Conservation (phyloP, 2,329 filamentous ascomycete species). For the Botrytis medusae region DNA sequence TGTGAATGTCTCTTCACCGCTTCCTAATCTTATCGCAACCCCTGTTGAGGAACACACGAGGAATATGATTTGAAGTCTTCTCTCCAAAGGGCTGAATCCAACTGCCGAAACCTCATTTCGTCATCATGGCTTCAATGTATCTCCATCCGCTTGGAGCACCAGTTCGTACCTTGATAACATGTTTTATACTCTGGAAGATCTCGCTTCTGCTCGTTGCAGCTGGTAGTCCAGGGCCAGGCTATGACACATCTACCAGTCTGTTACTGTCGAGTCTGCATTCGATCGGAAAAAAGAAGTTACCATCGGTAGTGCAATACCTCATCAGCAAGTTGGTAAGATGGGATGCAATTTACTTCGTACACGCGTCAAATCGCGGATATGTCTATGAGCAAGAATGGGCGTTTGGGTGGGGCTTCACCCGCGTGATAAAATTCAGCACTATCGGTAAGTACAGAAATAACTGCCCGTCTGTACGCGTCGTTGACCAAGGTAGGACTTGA, state of each 20-base stretch:
- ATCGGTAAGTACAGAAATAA: constrained; percentile 27
- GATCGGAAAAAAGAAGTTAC: constrained; percentile 27
- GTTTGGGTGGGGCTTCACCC: constrained; percentile 60
- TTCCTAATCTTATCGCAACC: constrained; percentile 18
- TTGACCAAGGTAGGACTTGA: constrained; percentile 32
- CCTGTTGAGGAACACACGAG: constrained; percentile 8
- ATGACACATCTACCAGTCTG: constrained; percentile 74
- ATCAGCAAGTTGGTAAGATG: constrained; percentile 63
- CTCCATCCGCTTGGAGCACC: constrained; percentile 28
- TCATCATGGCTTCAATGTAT: constrained; percentile 3
- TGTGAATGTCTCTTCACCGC: constrained; percentile 1
- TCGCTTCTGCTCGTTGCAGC: constrained; percentile 63
- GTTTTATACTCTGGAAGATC: constrained; percentile 65
- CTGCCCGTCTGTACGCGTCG: constrained; percentile 3
- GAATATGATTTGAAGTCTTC: constrained; percentile 8
- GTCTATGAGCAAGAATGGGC: constrained; percentile 84
- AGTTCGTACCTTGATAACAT: constrained; percentile 28
- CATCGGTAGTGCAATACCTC: constrained; percentile 29
- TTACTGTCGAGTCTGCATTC: constrained; percentile 42
- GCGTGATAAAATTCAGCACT: constrained; percentile 41
- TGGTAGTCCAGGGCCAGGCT: constrained; percentile 57
- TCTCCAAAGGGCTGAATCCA: constrained; percentile 19
- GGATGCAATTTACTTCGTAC: constrained; percentile 78
- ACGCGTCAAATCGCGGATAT: constrained; percentile 62
- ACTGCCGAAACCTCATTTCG: constrained; percentile 20